Base-by-base conservation (phyloP, 345 rosid species). In the Sapria himalayana region DNA sequence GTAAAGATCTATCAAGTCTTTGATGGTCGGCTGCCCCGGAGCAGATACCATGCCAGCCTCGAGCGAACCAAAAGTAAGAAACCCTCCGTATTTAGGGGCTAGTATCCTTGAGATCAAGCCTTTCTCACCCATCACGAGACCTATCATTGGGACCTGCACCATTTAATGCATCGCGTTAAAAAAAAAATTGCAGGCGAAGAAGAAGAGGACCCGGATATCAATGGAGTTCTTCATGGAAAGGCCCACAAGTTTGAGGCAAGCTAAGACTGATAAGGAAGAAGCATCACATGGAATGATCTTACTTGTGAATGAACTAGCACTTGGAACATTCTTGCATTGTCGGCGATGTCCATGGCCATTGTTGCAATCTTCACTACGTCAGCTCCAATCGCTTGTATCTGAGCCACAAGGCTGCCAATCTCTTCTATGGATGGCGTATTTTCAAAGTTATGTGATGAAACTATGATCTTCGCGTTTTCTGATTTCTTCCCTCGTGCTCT, bases 361-460 rank as follows among this genome's bases (percentile, higher is more conserved):
- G 78, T 67, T 45, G 75, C 75, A 33, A 71, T 17, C 58, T 70
- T 74, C 38, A 71, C 71, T 14, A 71, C 65, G 37, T 74, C 73
- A 39, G 78, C 82, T 31, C 82, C 71, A 2, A 71, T 61, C 9
- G 75, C 72, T 44, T 67, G 78, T 50, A 71, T 74, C 35, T n/a
- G 53, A 4, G 67, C 78, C n/a, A 56, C 71, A 29, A 71, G 73
- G 48, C 63, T 50, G 20, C 69, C 69, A 14, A 74, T 38, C 20
- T 67, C 73, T 58, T 71, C 73, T 8, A 49, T 46, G 4, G 73
- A 68, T 24, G 75, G 75, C 16, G 75, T 71, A 18, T 41, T 52
- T 42, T 62, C 55, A 32, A 64, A 67, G 41, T 70, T 67, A 61
- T 74, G 78, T n/a, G 78, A 70, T 22, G 82, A 74, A 58, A 70